phyloP scores from a whole-genome alignment of 2,329 filamentous ascomycete genomes.

The Pseudogymnoascus sp. region DNA sequence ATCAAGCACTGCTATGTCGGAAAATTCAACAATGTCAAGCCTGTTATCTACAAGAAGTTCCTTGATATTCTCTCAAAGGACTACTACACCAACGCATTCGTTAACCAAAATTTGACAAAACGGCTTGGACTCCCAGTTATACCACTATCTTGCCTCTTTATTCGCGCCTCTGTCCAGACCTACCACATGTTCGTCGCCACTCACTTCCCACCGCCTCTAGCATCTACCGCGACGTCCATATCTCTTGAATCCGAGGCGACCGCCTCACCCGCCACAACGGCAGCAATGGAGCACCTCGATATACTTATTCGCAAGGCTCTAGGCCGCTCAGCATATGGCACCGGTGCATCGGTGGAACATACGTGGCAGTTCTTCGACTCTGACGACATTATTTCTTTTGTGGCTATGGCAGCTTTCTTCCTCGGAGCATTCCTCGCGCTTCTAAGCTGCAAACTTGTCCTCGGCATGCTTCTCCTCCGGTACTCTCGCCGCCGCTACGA shows the following conservation, averaged over 20 bases:
- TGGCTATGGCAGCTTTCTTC: slow-evolving; percentile 81
- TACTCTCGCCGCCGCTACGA: slow-evolving; percentile 73
- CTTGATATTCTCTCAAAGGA: slow-evolving; percentile 93
- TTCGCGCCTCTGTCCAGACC: slow-evolving; percentile 86
- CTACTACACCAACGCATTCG: slow-evolving; percentile 94
- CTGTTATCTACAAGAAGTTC: slow-evolving; percentile 78
- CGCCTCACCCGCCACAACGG: slow-evolving; percentile 65
- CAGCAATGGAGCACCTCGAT: slow-evolving; percentile 72
- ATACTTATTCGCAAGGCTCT: slow-evolving; percentile 67
- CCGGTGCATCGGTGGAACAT: slow-evolving; percentile 26
- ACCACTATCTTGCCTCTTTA: slow-evolving; percentile 87
- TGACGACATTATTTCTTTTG: slow-evolving; percentile 64
- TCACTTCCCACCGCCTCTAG: slow-evolving; percentile 66
- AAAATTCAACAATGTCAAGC: slow-evolving; percentile 97
- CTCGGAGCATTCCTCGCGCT: slow-evolving; percentile 77
- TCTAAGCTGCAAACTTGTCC: slow-evolving; percentile 71
- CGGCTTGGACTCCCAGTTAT: slow-evolving; percentile 85
- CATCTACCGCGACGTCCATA: slow-evolving; percentile 57
- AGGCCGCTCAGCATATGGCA: slow-evolving; percentile 61
- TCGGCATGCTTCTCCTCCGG: slow-evolving; percentile 79
- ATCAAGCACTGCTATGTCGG: slow-evolving; percentile 96
- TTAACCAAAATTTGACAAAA: slow-evolving; percentile 79
- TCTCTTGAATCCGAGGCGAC: slow-evolving; percentile 50
- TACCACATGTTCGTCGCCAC: slow-evolving; percentile 97
- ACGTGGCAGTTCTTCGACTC: slow-evolving; percentile 33